Evolutionary conservation across 495 filamentous ascomycete genomes (phyloP), one percentile per base, ranked within the genome.

Genomic region (Pseudoneurospora amorphoporcata): DNA sequence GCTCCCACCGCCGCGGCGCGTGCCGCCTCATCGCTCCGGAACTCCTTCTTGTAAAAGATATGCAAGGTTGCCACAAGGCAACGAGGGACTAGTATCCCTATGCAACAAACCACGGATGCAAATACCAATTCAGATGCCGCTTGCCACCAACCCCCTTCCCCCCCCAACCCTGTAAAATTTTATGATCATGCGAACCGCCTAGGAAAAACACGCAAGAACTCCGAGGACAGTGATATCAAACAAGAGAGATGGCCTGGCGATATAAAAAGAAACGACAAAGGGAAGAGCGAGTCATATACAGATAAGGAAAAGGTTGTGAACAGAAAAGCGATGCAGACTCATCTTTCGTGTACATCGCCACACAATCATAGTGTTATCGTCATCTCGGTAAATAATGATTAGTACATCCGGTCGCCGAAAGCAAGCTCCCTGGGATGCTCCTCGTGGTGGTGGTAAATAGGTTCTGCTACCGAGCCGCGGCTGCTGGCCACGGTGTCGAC

Each of bases 331-430:
- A 65, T 17, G 53, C 14, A 8, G 53, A 35, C 12, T 65, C 29
- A 17, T 65, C 53, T 14, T 37, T 65, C 53, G 53, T 35, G 35
- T 29, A 65, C 14, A 65, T 16, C 6, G 14, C 14, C 29, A 65
- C 53, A 35, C 53, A 65, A 65, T 23, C 3, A 32, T 37, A 65
- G 53, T 65, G 23, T 7, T 35, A 32, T 37, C 53, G 7, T 29
- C 6, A 32, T 65, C 23, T 17, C 29, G 16, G 12, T 65, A 23
- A 6, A 29, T 45, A 32, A 37, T 65, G 16, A 38, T 77, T 77
- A 85, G 74, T 82, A 86, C 23, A 85, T 77, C 42, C 84, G 76
- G 47, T 84, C 82, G 4, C 82, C 81, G 68, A 82, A 81, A 17
- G 81, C 75, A 42, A 84, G 77, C 5, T 81, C 73, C n/a, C 81